Percentiles rank a stretch among this genome's conserved stretches.
phyloP scores from a whole-genome alignment of 352 stramenopile species.

The Globisporangium ultimum region DNA sequence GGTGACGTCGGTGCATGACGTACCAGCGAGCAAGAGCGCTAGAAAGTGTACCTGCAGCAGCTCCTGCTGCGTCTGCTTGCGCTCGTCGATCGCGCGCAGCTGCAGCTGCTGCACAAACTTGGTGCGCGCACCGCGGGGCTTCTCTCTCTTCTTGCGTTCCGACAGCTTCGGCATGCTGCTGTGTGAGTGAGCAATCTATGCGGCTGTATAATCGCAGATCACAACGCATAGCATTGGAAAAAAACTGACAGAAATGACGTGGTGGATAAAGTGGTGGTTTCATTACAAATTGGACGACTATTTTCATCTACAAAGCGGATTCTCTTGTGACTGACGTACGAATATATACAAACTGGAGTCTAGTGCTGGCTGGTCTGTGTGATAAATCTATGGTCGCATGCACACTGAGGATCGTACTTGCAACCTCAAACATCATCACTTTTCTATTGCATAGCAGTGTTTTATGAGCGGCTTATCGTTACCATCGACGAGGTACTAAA shows the following conservation, averaged over 20 bases:
- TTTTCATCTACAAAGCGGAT: not conserved
- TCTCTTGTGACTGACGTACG: not conserved
- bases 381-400: conserved; percentile 76
- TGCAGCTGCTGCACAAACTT: conserved; percentile 37
- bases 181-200: no score
- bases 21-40: no score
- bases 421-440: conserved; percentile 77
- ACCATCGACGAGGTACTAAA: conserved; percentile 33
- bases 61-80: conserved; percentile 27
- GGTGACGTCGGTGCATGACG: no score
- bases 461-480: conserved; percentile 49
- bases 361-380: conserved; percentile 31
- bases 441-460: conserved; percentile 42
- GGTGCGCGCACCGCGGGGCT: conserved; percentile 35
- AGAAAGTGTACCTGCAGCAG: conserved; percentile 46
- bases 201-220: no score
- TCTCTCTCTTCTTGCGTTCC: conserved; percentile 23
- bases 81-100: conserved; percentile 34
- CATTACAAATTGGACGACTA: not conserved
- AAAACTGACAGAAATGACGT: no score
- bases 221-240: no score
- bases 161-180: conserved; percentile 9
- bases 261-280: no score
- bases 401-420: conserved; percentile 45
- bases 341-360: not conserved